Evolutionary conservation across 2,329 filamentous ascomycete species (phyloP).

Genomic region (Talaromyces sp.): DNA sequence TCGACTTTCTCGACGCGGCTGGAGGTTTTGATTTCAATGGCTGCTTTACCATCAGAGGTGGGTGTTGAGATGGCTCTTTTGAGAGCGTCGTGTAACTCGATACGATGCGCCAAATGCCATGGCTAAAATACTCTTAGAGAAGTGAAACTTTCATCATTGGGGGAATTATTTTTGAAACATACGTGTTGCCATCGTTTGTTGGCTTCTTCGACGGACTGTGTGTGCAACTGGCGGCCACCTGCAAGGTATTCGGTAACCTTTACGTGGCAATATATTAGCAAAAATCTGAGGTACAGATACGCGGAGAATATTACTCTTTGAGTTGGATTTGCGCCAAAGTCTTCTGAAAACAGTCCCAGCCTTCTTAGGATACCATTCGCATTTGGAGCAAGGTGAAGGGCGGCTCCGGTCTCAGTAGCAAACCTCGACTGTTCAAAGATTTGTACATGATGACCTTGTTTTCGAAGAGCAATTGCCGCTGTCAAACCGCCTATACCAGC

Average conservation of each 20-base stretch:
- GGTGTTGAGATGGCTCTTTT: slow-evolving; percentile 45
- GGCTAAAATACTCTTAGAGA: slow-evolving; percentile 24
- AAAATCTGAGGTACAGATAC: not conserved
- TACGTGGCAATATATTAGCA: slow-evolving; percentile 16
- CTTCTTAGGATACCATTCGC: slow-evolving; percentile 54
- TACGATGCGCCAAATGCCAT: slow-evolving; percentile 55
- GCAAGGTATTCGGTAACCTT: slow-evolving; percentile 39
- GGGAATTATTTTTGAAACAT: slow-evolving; percentile 12
- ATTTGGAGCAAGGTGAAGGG: slow-evolving; percentile 63
- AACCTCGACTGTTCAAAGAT: slow-evolving; percentile 57
- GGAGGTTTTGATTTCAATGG: slow-evolving; percentile 40
- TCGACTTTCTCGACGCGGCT: slow-evolving; percentile 48
- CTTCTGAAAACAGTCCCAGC: slow-evolving; percentile 43
- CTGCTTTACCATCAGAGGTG: slow-evolving; percentile 32
- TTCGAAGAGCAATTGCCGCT: slow-evolving; percentile 49
- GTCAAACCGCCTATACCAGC: slow-evolving; percentile 35
- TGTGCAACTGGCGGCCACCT: slow-evolving; percentile 31
- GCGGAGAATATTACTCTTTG: slow-evolving; percentile 23
- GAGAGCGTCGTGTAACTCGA: slow-evolving; percentile 52
- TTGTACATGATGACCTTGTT: slow-evolving; percentile 51
- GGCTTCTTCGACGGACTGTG: slow-evolving; percentile 29
- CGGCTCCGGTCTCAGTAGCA: slow-evolving; percentile 57
- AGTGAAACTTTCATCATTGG: not conserved
- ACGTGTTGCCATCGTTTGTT: slow-evolving; percentile 32
- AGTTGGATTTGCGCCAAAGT: slow-evolving; percentile 39